Base-by-base conservation (phyloP, 176 grass and related monocot genomes). In the Tillandsia fasciculata region DNA sequence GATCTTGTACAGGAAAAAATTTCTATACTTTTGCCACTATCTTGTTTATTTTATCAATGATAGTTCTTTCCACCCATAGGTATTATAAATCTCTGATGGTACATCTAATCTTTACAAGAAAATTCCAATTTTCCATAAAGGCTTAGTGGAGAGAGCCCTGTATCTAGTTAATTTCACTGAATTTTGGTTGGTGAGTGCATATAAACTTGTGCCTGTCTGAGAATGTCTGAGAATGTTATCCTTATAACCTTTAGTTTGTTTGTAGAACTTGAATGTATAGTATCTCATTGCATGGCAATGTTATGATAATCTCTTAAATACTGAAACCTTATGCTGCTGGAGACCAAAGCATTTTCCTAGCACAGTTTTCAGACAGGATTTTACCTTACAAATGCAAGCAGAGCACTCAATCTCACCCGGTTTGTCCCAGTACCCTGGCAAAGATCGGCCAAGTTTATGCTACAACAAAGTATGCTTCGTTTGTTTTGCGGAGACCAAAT, bases 1-100 rank as follows among this genome's bases (percentile, higher is more conserved):
- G 48, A 26, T 70, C 26, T 13, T 68, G 51, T 56, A 77, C 74
- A 68, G 67, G 14, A 26, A 74, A 74, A 33, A 22, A 52, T 17
- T 68, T 51, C 15, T 42, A 77, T 53, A 12, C 20, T 48, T 33
- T 61, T 59, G n/a, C n/a, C 54, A 59, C 54, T 59, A 20, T 59
- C 54, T 59, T 59, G 54, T 59, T 59, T 17, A 59, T 59, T 59
- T 56, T 61, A 17, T 20, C 22, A 61, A 61, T 61, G 56, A 61
- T 61, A 61, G 15, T 61, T 15, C n/a, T 18, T 15, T 61, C 22
- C 56, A 59, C 14, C 3, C 56, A 15, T 6, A 59, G n/a, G 20
- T 59, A 6, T 22, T 18, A 14, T 3, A 9, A 20, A 59, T 59
- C 14, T 59, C 29, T 33, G 29, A 4, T 33, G 0, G 29, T 7